phyloP scores from a whole-genome alignment of 1,139 yeast species.

The Wickerhamiella pararugosa region DNA sequence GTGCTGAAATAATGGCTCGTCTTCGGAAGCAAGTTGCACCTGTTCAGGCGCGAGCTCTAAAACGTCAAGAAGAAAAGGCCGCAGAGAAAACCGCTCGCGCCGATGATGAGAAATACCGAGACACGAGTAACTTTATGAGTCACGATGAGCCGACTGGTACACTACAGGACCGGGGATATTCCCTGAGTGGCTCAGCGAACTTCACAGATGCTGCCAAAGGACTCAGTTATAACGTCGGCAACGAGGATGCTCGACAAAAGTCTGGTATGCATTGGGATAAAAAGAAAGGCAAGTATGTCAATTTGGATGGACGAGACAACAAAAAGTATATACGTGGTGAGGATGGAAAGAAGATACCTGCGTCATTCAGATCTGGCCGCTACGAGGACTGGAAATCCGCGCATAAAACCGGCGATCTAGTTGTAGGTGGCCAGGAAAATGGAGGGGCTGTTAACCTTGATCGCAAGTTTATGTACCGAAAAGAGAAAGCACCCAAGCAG shows the following conservation, averaged over 20 bases:
- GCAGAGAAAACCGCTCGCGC: slow-evolving; percentile 9
- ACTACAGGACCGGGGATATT: slow-evolving; percentile 70
- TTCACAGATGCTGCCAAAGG: slow-evolving; percentile 72
- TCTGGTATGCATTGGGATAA: slow-evolving; percentile 87
- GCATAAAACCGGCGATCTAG: slow-evolving; percentile 47
- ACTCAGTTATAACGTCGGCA: slow-evolving; percentile 67
- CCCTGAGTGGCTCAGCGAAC: slow-evolving; percentile 24
- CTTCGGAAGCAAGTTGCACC: slow-evolving; percentile 84
- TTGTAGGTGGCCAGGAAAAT: slow-evolving; percentile 29
- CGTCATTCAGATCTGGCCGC: slow-evolving; percentile 79
- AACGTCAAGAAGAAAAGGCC: slow-evolving; percentile 30
- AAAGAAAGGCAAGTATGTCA: slow-evolving; percentile 82
- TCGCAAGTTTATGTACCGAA: slow-evolving; percentile 53
- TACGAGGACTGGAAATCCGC: slow-evolving; percentile 81
- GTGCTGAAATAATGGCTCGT: slow-evolving; percentile 71
- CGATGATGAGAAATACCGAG: slow-evolving; percentile 52
- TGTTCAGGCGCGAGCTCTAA: slow-evolving; percentile 62
- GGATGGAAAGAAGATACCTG: slow-evolving; percentile 86
- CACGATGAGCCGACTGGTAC: slow-evolving; percentile 78
- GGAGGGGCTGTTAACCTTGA: slow-evolving; percentile 11
- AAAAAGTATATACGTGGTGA: slow-evolving; percentile 80
- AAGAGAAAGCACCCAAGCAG: slow-evolving; percentile 63
- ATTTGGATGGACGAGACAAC: slow-evolving; percentile 53
- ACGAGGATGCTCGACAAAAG: slow-evolving; percentile 51
- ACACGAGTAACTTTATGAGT: slow-evolving; percentile 71